A percentile compares a stretch with the other conserved stretches of the same genome.
Evolutionary conservation across 495 filamentous ascomycete species (phyloP).

Genomic region (Rusavskia elegans): DNA sequence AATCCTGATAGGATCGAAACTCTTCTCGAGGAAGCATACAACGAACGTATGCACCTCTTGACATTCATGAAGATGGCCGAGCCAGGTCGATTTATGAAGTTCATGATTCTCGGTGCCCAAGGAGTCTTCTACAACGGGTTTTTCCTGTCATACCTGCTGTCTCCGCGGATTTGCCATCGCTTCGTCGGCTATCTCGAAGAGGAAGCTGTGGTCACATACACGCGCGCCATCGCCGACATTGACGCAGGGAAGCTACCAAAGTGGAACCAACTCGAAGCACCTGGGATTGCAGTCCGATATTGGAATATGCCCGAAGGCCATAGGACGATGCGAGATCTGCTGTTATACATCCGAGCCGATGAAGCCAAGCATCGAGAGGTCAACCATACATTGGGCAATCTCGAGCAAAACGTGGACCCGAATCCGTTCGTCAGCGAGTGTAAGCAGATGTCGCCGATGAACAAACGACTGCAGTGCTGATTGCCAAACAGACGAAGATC

Average conservation of each 20-base stretch:
- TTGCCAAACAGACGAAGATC: slow-evolving; percentile 32
- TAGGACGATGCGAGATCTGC: slow-evolving; percentile 67
- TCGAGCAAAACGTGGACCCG: slow-evolving; percentile 67
- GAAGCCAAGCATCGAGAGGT: slow-evolving; percentile 96
- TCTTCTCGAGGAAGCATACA: slow-evolving; percentile 82
- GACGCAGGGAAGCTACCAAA: slow-evolving; percentile 68
- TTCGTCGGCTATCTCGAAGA: slow-evolving; percentile 97
- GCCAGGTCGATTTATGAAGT: slow-evolving; percentile 75
- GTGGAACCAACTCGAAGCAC: slow-evolving; percentile 66
- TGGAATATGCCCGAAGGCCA: slow-evolving; percentile 84
- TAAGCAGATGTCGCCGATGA: neutral
- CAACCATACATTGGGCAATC: slow-evolving; percentile 83
- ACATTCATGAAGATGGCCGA: slow-evolving; percentile 89
- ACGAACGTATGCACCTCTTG: slow-evolving; percentile 91
- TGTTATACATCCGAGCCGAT: slow-evolving; percentile 82
- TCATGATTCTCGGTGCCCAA: slow-evolving; percentile 70
- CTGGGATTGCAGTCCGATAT: slow-evolving; percentile 77
- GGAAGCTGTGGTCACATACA: slow-evolving; percentile 93
- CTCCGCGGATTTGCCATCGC: slow-evolving; percentile 78
- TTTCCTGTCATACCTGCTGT: slow-evolving; percentile 78
- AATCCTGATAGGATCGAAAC: slow-evolving; percentile 58
- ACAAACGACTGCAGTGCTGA: neutral
- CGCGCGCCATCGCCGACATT: slow-evolving; percentile 68
- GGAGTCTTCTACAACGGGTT: slow-evolving; percentile 90
- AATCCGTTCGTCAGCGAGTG: slow-evolving; percentile 74